Evolutionary conservation across 805 yeast genomes (phyloP), one percentile per base, ranked within the genome.

Genomic region (Kodamaea lidongshanica): DNA sequence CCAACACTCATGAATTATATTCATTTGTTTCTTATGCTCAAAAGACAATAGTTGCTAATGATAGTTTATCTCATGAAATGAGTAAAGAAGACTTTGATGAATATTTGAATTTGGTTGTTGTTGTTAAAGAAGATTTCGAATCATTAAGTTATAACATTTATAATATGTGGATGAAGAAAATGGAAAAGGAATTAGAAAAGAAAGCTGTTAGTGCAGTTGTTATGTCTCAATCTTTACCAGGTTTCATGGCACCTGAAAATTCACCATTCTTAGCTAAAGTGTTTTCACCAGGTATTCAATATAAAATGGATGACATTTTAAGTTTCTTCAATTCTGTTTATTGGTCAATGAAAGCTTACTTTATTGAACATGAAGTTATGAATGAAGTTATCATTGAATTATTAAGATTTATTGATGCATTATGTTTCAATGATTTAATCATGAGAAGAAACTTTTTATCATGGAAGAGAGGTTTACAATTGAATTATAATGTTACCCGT

Each of bases 391-490:
- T 92, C 17, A 68, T 78, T 38, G 96, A 88, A 50, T 65, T 92
- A 46, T 66, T 92, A 46, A 76, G 80, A 50, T 80, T 81, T 55
- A 86, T 94, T 35, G 95, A 92, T 56, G 92, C 95, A 11, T 74
- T 77, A 41, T 86, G 97, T 61, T 92, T 92, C 70, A 92, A 92
- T 54, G 97, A 92, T 54, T 67, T 92, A 60, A 77, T 94, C 28
- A 83, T 88, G 94, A 79, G 96, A 65, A 76, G 95, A 58, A 81
- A 79, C 61, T 94, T 89, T 62, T 65, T 89, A 52, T 81, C 95
- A 7, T 92, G 98, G 98, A 92, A 89, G 65, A 80, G 98, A 53
- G 97, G 97, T 27, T 71, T 92, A 45, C 98, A 92, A 61, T 77
- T 92, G 60, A 92, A 87, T 56, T 92, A 92, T 63, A 92, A 92